Percentiles rank a stretch among this genome's conserved stretches.
These are phyloP conservation scores for Poa pratensis DNA, from an alignment of 176 grass and related monocot species.

Conservation along the genomic window DNA sequence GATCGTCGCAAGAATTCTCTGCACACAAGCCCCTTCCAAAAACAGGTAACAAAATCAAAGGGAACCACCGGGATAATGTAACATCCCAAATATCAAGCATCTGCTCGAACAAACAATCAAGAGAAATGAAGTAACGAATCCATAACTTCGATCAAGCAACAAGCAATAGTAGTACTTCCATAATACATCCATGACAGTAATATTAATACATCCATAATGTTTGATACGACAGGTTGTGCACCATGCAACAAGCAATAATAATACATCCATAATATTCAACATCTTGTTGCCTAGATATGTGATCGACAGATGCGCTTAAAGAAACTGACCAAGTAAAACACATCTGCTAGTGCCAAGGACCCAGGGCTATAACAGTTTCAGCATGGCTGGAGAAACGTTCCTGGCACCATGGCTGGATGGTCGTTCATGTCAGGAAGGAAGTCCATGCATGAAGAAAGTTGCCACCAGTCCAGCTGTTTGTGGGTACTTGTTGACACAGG, in stretches of 20 bases:
- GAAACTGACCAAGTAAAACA: not conserved
- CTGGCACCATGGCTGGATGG: not conserved
- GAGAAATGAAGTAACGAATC: not conserved
- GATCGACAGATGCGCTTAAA: not conserved
- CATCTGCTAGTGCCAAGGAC: not conserved
- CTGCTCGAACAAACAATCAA: too few species aligned
- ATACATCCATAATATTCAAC: too few species aligned
- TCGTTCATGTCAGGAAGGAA: not conserved
- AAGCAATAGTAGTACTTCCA: not conserved
- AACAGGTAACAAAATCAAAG: too few species aligned
- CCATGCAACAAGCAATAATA: too few species aligned
- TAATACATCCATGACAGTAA: not conserved
- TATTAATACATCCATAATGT: too few species aligned
- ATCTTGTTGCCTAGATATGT: too few species aligned
- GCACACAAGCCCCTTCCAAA: too few species aligned
- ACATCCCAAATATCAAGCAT: too few species aligned
- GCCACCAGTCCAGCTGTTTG: not conserved
- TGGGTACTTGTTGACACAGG: not conserved
- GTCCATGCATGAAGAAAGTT: not conserved
- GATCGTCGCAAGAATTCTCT: too few species aligned
- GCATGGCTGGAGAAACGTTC: not conserved
- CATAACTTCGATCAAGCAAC: not conserved
- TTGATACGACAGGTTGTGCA: too few species aligned
- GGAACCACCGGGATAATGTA: too few species aligned
- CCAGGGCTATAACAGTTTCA: not conserved